Evolutionary conservation across 495 filamentous ascomycete genomes (phyloP).

Genomic region (Bombardia bombarda): DNA sequence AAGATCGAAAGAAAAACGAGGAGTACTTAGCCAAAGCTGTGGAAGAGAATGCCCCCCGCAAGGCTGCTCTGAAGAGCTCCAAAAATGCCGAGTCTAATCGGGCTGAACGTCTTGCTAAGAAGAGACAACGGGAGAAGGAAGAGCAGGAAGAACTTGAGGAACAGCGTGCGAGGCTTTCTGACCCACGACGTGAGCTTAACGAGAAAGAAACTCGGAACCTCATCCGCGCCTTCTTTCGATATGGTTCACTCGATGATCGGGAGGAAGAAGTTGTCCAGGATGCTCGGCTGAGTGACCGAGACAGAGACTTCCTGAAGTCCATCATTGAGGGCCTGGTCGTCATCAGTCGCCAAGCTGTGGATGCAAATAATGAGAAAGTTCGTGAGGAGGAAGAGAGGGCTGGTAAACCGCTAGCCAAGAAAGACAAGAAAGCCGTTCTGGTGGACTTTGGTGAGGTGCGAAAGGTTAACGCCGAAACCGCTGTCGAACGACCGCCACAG

Average conservation of each 20-base stretch:
- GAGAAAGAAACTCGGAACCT: constrained; percentile 91
- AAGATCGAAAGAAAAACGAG: constrained; percentile 75
- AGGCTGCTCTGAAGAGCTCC: constrained; percentile 47
- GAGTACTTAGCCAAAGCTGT: constrained; percentile 74
- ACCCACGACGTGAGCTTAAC: constrained; percentile 77
- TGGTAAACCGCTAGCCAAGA: constrained; percentile 77
- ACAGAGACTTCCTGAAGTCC: constrained; percentile 63
- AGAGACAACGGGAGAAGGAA: constrained; percentile 72
- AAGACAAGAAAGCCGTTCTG: constrained; percentile 91
- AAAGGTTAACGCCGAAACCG: constrained; percentile 89
- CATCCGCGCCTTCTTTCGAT: constrained; percentile 77
- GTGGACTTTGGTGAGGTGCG: constrained; percentile 90
- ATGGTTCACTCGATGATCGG: constrained; percentile 78
- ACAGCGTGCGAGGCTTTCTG: constrained; percentile 50
- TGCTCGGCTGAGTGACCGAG: constrained; percentile 71
- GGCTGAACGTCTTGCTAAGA: constrained; percentile 87
- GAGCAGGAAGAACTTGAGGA: constrained; percentile 52
- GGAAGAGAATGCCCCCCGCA: constrained; percentile 79
- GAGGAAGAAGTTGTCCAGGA: constrained; percentile 79
- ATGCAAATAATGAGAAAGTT: constrained; percentile 57
- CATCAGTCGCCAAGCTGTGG: constrained; percentile 58
- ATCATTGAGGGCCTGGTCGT: constrained; percentile 46
- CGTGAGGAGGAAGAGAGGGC: constrained; percentile 65
- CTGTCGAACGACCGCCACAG: constrained; percentile 80
- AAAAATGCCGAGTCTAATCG: constrained; percentile 61